Evolutionary conservation across 768 basidiomycete genomes (phyloP), one percentile per base, ranked within the genome.

Genomic region (Macrolepiota dolichaula): DNA sequence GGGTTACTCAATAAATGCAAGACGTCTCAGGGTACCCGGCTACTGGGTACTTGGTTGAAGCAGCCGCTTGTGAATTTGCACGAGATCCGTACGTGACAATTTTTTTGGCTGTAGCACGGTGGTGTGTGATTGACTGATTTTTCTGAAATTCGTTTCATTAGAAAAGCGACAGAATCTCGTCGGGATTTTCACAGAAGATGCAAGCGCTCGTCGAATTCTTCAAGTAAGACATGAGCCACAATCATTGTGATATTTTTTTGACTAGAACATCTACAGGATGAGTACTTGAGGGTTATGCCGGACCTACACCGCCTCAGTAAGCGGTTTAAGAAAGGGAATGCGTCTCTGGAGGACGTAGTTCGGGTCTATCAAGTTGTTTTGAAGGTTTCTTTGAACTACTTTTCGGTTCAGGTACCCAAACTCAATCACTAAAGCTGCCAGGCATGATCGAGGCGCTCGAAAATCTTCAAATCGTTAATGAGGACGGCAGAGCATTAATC

Each of bases 1-100:
- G 95, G 95, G 0, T 76, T 97, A 7, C 75, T 99, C 60, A 97
- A 98, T 72, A 92, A 91, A 67, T 97, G 96, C 78, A 97, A 97
- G 75, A 98, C 97, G 0, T 86, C 92, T 0, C 97, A 99, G 70
- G 97, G 97, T 0, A 87, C 91, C 13, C 78, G 97, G 58, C 72
- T 97, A 42, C 79, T 99, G 2, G 91, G 88, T 0, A 88, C 87
- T 51, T 98, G 96, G 96, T 76, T 99, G 44, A 98, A 97, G 70
- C 97, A 98, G 71, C 97, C 97, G 4, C 77, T 98, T 27, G 85
- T 98, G 32, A 98, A 97, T 72, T 72, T 93, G 38, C 96, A 98
- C 65, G 92, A 95, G 70, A 98, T 98, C 63, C 80, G 94, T 92
- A 60, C 64, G 92, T 79, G 37, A 4, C 25, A 32, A 5, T 36